These are phyloP conservation scores for Dactylellina cionopaga DNA, from an alignment of 2,329 filamentous ascomycete genomes.

Conservation along the genomic window DNA sequence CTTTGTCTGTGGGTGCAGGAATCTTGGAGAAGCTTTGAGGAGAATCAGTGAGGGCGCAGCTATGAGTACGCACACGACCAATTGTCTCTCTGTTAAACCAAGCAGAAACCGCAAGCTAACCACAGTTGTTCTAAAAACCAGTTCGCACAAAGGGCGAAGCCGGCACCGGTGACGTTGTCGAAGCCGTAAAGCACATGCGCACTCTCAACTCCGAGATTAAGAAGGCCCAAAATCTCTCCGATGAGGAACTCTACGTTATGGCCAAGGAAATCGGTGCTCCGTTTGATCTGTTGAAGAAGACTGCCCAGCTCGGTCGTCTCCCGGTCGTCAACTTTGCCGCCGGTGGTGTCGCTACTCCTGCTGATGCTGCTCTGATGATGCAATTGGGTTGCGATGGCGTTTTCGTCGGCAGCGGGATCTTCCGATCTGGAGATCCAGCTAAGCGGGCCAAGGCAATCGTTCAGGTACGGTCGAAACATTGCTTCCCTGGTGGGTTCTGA, in stretches of 20 bases:
- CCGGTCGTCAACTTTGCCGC: constrained; percentile 98
- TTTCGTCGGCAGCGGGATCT: constrained; percentile 95
- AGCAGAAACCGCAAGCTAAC: too few species aligned
- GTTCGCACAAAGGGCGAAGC: constrained; percentile 97
- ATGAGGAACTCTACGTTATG: constrained; percentile 78
- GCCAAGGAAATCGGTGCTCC: constrained; percentile 85
- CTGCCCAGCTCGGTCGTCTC: constrained; percentile 83
- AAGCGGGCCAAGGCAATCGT: constrained; percentile 95
- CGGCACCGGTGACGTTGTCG: constrained; percentile 94
- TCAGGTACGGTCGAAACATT: too few species aligned
- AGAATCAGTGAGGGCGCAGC: constrained; percentile 92
- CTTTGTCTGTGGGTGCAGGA: constrained; percentile 95
- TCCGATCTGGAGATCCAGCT: constrained; percentile 91
- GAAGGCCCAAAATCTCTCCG: constrained; percentile 71
- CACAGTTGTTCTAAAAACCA: background rate
- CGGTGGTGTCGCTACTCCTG: constrained; percentile 98
- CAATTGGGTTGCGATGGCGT: constrained; percentile 97
- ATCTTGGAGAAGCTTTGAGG: constrained; percentile 90
- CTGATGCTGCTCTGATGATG: constrained; percentile 98
- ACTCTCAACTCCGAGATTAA: constrained; percentile 85
- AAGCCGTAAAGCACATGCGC: constrained; percentile 95
- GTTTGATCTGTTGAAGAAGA: constrained; percentile 82
- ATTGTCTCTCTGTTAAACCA: too few species aligned
- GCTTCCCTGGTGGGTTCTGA: background rate
- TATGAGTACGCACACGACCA: constrained; percentile 74